phyloP scores from a whole-genome alignment of 164 flowering plant species.

The Sedum album region DNA sequence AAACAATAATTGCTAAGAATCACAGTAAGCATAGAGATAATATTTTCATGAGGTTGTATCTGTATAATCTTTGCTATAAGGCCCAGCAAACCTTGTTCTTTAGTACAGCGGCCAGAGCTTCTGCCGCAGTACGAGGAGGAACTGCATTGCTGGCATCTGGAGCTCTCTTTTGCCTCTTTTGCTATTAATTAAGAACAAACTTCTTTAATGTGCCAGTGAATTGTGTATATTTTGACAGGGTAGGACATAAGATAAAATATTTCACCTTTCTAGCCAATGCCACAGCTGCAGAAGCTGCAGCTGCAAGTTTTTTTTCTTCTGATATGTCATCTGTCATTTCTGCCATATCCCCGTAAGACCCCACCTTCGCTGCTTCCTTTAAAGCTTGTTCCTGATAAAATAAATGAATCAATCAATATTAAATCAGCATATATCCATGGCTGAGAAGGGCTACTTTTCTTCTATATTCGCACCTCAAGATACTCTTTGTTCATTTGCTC shows the following conservation, averaged over 20 bases:
- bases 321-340: slow-evolving; percentile 44
- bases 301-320: slow-evolving; percentile 58
- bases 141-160: slow-evolving; percentile 42
- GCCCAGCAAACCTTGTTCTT: slow-evolving; percentile 38
- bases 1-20: not conserved
- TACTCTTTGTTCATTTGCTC: slow-evolving; percentile 77
- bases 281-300: slow-evolving; percentile 45
- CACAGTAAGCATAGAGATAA: too few species aligned
- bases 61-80: too few species aligned
- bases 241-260: not conserved
- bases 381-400: too few species aligned
- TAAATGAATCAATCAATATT: not conserved
- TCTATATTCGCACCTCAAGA: slow-evolving; percentile 2
- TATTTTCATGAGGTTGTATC: too few species aligned
- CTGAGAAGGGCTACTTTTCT: not conserved
- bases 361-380: slow-evolving; percentile 81
- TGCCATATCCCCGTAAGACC: slow-evolving; percentile 38
- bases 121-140: slow-evolving; percentile 70
- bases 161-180: slow-evolving; percentile 49
- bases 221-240: not conserved
- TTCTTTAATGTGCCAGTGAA: not conserved
- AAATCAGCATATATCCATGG: not conserved
- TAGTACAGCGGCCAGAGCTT: slow-evolving; percentile 61
- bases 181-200: slow-evolving; percentile 23
- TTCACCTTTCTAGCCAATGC: slow-evolving; percentile 64